These are phyloP conservation scores for Beta vulgaris DNA, from an alignment of 148 eudicot species.

Conservation along the genomic window DNA sequence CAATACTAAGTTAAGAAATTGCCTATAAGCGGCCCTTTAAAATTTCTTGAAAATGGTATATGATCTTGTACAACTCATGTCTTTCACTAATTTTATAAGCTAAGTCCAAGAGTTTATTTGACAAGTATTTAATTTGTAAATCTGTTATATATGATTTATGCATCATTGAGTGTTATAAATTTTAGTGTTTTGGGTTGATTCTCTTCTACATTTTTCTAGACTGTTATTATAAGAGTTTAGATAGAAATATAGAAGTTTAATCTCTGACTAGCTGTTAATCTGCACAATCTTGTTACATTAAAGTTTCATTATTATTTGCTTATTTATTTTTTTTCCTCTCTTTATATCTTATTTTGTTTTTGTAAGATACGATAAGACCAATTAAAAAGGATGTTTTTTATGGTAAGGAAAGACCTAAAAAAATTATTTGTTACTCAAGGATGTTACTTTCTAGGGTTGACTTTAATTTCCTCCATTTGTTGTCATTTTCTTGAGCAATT, in stretches of 20 bases:
- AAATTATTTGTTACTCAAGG: too few relatives aligned
- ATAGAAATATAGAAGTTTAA: background rate
- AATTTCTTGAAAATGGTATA: background rate
- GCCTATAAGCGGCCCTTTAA: background rate
- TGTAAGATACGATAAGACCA: too few relatives aligned
- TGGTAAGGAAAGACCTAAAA: too few relatives aligned
- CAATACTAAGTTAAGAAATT: background rate
- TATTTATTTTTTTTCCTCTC: too few relatives aligned
- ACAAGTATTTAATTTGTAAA: background rate
- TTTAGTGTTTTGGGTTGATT: background rate
- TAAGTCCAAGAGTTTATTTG: background rate
- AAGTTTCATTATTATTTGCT: background rate
- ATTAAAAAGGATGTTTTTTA: too few relatives aligned
- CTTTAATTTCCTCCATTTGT: too few relatives aligned
- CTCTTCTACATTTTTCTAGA: background rate
- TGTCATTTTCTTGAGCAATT: too few relatives aligned
- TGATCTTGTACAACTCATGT: background rate
- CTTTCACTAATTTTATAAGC: background rate
- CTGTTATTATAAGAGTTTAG: background rate
- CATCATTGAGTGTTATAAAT: background rate
- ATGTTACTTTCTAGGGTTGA: too few relatives aligned
- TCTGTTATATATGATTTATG: background rate
- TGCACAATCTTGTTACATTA: background rate
- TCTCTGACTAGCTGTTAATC: background rate
- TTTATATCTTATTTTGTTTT: too few relatives aligned